A percentile compares a stretch with the other conserved stretches of the same genome.
Conservation (phyloP, 495 filamentous ascomycete species). For the Penicillium atrosanguineum region DNA sequence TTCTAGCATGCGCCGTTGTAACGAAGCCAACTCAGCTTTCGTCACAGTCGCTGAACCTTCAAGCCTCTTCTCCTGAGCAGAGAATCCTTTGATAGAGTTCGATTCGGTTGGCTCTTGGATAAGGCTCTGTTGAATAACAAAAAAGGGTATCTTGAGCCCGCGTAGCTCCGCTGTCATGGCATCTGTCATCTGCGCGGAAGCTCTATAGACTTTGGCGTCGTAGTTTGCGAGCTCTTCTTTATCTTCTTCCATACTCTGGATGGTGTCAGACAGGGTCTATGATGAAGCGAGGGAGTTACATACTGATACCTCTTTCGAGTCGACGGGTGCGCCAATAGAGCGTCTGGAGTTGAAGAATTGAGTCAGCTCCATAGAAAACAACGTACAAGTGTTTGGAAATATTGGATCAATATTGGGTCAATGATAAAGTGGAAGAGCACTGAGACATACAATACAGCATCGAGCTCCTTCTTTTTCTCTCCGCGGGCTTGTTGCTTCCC, state of each 20-base stretch:
- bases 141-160: conserved; percentile 63
- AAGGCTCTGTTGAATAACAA: conserved; percentile 47
- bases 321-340: conserved; percentile 40
- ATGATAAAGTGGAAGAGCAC: too few species aligned
- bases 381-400: too few species aligned
- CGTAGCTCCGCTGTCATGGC: conserved; percentile 55
- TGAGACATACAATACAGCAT: conserved; percentile 45
- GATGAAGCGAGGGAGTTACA: neutral
- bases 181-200: conserved; percentile 56
- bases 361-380: neutral
- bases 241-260: conserved; percentile 43
- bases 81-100: neutral
- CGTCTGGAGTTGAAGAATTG: conserved; percentile 19
- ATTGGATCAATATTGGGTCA: too few species aligned
- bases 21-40: conserved; percentile 45
- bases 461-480: conserved; percentile 52
- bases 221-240: conserved; percentile 55
- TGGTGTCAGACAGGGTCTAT: conserved; percentile 3
- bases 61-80: neutral
- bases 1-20: conserved; percentile 60
- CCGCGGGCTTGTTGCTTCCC: conserved; percentile 47
- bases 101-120: conserved; percentile 21
- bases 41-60: conserved; percentile 18
- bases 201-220: conserved; percentile 60
- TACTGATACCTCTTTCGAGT: conserved; percentile 35